These are phyloP conservation scores for Curvularia verruculosa DNA, from an alignment of 2,329 filamentous ascomycete species.

Conservation along the genomic window DNA sequence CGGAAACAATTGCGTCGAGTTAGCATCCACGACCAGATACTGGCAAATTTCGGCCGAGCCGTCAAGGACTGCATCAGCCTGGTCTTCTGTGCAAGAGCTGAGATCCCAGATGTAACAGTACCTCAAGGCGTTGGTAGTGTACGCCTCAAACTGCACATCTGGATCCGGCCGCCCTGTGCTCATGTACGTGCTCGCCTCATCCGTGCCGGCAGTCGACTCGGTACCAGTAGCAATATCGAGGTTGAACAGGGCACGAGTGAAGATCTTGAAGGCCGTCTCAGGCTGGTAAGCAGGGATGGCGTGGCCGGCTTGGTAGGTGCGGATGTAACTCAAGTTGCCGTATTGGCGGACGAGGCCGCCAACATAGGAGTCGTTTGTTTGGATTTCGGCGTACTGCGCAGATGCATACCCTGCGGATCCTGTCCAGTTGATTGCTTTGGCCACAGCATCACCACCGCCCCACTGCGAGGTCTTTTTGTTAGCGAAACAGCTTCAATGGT, in stretches of 20 bases:
- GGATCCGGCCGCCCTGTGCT: slow-evolving; percentile 19
- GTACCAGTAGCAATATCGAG: slow-evolving; percentile 56
- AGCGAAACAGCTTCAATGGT: not conserved
- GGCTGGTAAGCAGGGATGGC: slow-evolving; percentile 51
- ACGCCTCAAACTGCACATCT: slow-evolving; percentile 19
- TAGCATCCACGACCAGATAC: slow-evolving; percentile 27
- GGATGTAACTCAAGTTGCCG: slow-evolving; percentile 49
- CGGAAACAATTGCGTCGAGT: slow-evolving; percentile 26
- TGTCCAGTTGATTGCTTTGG: slow-evolving; percentile 48
- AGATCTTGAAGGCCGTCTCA: slow-evolving; percentile 58
- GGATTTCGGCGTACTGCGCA: slow-evolving; percentile 43
- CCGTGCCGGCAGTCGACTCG: slow-evolving; percentile 12
- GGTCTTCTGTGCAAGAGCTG: slow-evolving; percentile 22
- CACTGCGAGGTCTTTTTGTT: slow-evolving; percentile 40
- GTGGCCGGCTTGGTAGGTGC: slow-evolving; percentile 50
- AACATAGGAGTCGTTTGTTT: slow-evolving; percentile 45
- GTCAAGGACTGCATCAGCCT: slow-evolving; percentile 18
- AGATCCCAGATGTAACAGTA: slow-evolving; percentile 28
- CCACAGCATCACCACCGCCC: slow-evolving; percentile 50
- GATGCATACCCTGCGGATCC: slow-evolving; percentile 33
- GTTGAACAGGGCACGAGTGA: slow-evolving; percentile 54
- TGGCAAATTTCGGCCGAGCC: slow-evolving; percentile 25
- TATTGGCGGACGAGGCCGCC: slow-evolving; percentile 53
- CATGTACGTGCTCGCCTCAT: slow-evolving; percentile 16
- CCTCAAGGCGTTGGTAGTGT: slow-evolving; percentile 10